These are phyloP conservation scores for Corylus avellana DNA, from an alignment of 306 rosid genomes.

Conservation along the genomic window DNA sequence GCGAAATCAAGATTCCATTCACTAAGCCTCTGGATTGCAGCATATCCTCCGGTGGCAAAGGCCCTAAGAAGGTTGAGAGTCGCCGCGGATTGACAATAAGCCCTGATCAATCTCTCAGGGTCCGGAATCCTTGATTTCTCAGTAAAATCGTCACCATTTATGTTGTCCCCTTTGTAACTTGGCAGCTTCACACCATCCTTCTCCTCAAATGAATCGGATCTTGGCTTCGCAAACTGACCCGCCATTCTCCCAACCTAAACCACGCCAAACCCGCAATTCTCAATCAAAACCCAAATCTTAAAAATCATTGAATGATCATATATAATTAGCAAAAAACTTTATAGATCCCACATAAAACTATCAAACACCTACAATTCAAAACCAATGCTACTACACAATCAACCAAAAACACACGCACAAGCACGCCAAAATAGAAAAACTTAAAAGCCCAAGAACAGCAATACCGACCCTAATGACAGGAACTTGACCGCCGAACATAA, in stretches of 20 bases:
- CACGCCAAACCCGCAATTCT: background rate
- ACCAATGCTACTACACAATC: background rate
- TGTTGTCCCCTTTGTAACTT: conserved; percentile 67
- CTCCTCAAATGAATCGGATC: conserved; percentile 52
- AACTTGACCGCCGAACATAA: conserved; percentile 78
- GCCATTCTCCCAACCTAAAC: conserved; percentile 83
- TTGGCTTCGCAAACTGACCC: conserved; percentile 77
- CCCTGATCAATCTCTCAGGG: conserved; percentile 72
- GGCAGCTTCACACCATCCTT: conserved; percentile 65
- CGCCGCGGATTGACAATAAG: conserved; percentile 72
- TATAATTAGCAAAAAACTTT: background rate
- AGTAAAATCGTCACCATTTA: conserved; percentile 60
- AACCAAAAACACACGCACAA: background rate
- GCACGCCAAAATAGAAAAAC: background rate
- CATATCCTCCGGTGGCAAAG: conserved; percentile 82
- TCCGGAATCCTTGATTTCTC: conserved; percentile 70
- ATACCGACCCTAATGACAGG: conserved; percentile 59
- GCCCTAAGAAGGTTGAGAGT: conserved; percentile 71
- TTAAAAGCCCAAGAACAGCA: background rate
- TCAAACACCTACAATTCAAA: background rate
- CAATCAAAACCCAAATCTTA: background rate
- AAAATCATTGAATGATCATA: background rate
- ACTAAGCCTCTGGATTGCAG: conserved; percentile 75
- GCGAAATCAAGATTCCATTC: conserved; percentile 82
- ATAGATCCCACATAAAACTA: background rate